These are phyloP conservation scores for Cicer judaicum DNA, from an alignment of 306 rosid species.

Conservation along the genomic window DNA sequence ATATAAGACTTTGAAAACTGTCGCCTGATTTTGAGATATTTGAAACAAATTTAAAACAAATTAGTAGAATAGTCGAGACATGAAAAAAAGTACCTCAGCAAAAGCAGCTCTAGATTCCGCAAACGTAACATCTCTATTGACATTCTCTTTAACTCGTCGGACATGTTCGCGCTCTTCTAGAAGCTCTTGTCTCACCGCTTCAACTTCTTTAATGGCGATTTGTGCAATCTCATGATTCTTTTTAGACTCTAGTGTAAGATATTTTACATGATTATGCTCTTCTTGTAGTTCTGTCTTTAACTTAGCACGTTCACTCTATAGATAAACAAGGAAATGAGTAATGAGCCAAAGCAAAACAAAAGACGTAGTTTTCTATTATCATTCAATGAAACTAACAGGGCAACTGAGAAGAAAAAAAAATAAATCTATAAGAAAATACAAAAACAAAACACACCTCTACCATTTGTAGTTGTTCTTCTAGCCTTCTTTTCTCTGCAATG, in stretches of 20 bases:
- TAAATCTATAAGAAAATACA: background rate
- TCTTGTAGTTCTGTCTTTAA: constrained; percentile 44
- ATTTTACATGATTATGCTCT: constrained; percentile 5
- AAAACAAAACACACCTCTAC: constrained; percentile 39
- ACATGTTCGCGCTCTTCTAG: constrained; percentile 26
- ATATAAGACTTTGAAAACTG: background rate
- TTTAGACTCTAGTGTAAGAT: constrained; percentile 29
- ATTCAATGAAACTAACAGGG: background rate
- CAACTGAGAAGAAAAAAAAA: background rate
- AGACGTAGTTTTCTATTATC: background rate
- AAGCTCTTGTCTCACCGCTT: constrained; percentile 35
- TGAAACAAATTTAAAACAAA: background rate
- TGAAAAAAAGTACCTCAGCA: constrained; percentile 46
- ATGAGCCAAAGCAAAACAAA: background rate
- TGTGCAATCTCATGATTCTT: constrained; percentile 34
- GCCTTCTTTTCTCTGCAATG: constrained; percentile 38
- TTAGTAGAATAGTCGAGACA: background rate
- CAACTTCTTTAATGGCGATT: constrained; percentile 38
- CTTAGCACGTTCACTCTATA: constrained; percentile 31
- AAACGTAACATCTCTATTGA: constrained; percentile 29
- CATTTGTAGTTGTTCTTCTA: constrained; percentile 39
- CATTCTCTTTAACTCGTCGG: constrained; percentile 29
- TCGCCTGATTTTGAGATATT: constrained; percentile 4
- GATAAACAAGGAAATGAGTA: background rate
- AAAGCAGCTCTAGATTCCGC: constrained; percentile 45